These are phyloP conservation scores for Calocybe cyanea DNA, from an alignment of 768 basidiomycete species.

Conservation along the genomic window DNA sequence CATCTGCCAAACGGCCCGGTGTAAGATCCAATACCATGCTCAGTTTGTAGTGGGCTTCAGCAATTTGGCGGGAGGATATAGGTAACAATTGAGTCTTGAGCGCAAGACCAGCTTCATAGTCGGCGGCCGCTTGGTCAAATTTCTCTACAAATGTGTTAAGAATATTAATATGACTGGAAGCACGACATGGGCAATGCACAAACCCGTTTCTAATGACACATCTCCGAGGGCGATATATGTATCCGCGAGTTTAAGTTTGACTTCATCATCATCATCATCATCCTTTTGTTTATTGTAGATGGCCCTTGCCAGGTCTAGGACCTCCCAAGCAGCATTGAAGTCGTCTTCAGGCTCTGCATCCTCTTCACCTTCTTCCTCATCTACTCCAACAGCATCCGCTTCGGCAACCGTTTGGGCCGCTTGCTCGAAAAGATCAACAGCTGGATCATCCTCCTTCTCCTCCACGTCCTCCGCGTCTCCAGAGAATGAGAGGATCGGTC, in stretches of 20 bases:
- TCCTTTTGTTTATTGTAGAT: constrained; percentile 70
- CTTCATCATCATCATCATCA: constrained; percentile 51
- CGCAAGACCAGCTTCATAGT: constrained; percentile 74
- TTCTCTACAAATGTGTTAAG: constrained; percentile 60
- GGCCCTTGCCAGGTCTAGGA: constrained; percentile 89
- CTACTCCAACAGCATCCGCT: constrained; percentile 43
- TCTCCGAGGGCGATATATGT: constrained; percentile 90
- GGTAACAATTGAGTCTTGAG: constrained; percentile 77
- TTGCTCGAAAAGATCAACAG: constrained; percentile 64
- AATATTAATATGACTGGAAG: neutral
- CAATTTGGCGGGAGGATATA: constrained; percentile 86
- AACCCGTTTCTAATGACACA: constrained; percentile 95
- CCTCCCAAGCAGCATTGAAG: constrained; percentile 97
- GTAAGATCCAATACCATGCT: constrained; percentile 92
- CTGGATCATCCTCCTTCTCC: constrained; percentile 44
- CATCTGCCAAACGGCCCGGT: constrained; percentile 75
- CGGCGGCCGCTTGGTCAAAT: constrained; percentile 89
- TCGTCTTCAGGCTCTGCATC: constrained; percentile 91
- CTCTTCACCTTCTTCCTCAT: constrained; percentile 56
- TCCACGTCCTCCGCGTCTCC: constrained; percentile 73
- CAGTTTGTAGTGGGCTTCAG: constrained; percentile 91
- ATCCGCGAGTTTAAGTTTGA: constrained; percentile 83
- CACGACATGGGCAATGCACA: constrained; percentile 17
- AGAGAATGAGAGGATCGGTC: constrained; percentile 72
- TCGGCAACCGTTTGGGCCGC: constrained; percentile 44